Conservation (phyloP, 371 early-diverging fungal species). For the Rhizopus sp. region DNA sequence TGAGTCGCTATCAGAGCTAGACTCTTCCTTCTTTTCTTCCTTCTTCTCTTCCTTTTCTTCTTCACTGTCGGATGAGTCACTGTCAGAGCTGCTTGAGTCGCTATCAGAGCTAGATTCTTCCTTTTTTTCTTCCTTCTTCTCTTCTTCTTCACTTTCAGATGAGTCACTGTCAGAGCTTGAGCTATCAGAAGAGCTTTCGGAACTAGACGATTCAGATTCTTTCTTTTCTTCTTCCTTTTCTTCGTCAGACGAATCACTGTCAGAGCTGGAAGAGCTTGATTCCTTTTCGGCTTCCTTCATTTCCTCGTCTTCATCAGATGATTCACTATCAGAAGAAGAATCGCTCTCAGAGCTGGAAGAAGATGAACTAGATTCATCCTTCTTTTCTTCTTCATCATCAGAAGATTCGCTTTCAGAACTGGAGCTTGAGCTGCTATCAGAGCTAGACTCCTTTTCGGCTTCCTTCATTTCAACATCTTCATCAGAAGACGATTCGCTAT, state of each 20-base stretch:
- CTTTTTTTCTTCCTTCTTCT: constrained; percentile 17
- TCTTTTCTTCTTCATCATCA: constrained; percentile 15
- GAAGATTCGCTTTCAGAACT: constrained; percentile 24
- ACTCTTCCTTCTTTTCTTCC: too few species aligned
- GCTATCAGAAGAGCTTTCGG: constrained; percentile 8
- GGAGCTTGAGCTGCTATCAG: constrained; percentile 13
- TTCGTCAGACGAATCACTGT: constrained; percentile 25
- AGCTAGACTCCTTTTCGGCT: constrained; percentile 20
- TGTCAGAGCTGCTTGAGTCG: not conserved
- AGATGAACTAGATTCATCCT: constrained; percentile 7
- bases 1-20: not conserved
- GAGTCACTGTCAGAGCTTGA: constrained; percentile 23
- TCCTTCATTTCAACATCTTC: constrained; percentile 25
- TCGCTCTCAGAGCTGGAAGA: constrained; percentile 25
- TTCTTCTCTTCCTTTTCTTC: too few species aligned
- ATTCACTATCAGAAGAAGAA: constrained; percentile 28
- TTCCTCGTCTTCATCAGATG: constrained; percentile 22
- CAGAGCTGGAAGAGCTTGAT: constrained; percentile 3
- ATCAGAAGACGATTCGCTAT: not conserved
- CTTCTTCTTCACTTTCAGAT: constrained; percentile 15
- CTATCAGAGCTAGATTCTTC: constrained; percentile 1
- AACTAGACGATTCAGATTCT: constrained; percentile 4
- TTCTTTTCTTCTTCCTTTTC: constrained; percentile 21
- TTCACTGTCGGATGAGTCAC: too few species aligned
- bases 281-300: constrained; percentile 17